Conservation (phyloP, 2,329 filamentous ascomycete species). For the Aspergillus vadensis region DNA sequence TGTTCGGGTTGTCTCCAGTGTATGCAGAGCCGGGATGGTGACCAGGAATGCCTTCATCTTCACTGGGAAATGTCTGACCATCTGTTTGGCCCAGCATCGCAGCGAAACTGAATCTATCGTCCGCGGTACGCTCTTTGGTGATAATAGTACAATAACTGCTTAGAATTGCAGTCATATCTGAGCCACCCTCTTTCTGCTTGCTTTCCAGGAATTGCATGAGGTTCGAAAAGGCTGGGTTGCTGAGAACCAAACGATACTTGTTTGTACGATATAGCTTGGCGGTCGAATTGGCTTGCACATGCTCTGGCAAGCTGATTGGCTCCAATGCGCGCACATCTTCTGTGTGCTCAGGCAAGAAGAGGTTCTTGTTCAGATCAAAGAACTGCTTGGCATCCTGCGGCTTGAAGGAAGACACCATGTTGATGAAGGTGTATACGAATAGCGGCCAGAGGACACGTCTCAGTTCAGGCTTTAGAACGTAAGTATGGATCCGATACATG, state of each 20-base stretch:
- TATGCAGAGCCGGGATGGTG: constrained; percentile 67
- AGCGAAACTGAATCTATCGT: constrained; percentile 61
- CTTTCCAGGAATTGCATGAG: constrained; percentile 86
- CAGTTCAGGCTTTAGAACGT: constrained; percentile 69
- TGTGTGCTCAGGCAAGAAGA: constrained; percentile 74
- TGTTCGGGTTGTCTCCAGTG: constrained; percentile 57
- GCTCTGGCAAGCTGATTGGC: constrained; percentile 72
- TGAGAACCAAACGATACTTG: constrained; percentile 89
- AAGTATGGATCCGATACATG: constrained; percentile 6
- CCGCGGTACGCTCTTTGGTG: constrained; percentile 60
- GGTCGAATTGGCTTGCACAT: constrained; percentile 74
- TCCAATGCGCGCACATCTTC: constrained; percentile 79
- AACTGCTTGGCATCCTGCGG: constrained; percentile 72
- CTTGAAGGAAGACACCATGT: constrained; percentile 72
- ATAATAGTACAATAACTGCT: constrained; percentile 61
- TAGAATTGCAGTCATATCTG: constrained; percentile 74
- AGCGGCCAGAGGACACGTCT: constrained; percentile 86
- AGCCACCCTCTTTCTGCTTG: constrained; percentile 79
- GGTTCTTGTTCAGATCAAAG: constrained; percentile 66
- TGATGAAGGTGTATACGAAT: constrained; percentile 90
- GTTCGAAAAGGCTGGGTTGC: constrained; percentile 76
- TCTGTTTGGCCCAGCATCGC: constrained; percentile 59
- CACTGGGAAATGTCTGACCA: constrained; percentile 60
- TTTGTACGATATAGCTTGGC: constrained; percentile 80
- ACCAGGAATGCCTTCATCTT: constrained; percentile 70